Evolutionary conservation across 2,329 filamentous ascomycete genomes (phyloP).

Genomic region (Tolypocladium amazonense): DNA sequence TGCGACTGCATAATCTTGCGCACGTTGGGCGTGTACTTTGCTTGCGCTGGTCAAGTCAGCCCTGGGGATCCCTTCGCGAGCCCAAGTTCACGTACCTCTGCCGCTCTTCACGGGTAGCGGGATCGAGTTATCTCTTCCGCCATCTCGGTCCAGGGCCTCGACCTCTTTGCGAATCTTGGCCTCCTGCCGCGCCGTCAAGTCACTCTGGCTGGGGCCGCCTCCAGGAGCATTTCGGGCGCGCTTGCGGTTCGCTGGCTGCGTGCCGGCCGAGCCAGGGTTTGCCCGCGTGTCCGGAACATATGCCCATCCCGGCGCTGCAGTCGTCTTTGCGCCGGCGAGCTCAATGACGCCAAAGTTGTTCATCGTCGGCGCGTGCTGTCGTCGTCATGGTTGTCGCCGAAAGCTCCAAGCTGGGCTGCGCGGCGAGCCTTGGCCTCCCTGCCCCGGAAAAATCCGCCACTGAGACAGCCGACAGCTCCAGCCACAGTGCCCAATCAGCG

Average conservation of each 20-base stretch:
- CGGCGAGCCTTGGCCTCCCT: background rate
- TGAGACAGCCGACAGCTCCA: conserved; percentile 1
- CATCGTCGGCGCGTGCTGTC: conserved; percentile 26
- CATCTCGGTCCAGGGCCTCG: conserved; percentile 73
- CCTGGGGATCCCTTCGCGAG: background rate
- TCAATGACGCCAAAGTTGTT: conserved; percentile 73
- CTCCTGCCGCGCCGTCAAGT: conserved; percentile 72
- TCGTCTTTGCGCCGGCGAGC: conserved; percentile 58
- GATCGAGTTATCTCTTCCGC: conserved; percentile 61
- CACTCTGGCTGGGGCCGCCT: conserved; percentile 39
- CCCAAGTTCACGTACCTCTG: conserved; percentile 21
- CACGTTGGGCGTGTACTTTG: conserved; percentile 57
- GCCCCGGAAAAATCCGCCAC: conserved; percentile 9
- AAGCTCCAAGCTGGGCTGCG: background rate
- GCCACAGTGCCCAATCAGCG: conserved; percentile 6
- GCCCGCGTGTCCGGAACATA: conserved; percentile 71
- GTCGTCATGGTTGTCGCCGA: background rate
- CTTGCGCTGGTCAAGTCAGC: conserved; percentile 18
- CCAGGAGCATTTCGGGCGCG: conserved; percentile 51
- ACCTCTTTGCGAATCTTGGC: conserved; percentile 73
- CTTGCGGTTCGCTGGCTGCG: conserved; percentile 52
- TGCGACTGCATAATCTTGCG: conserved; percentile 70
- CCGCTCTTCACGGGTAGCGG: conserved; percentile 49
- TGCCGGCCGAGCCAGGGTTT: conserved; percentile 40
- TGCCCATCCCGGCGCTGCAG: conserved; percentile 76